Conservation (phyloP, 495 filamentous ascomycete genomes). For the Xylaria venustula region DNA sequence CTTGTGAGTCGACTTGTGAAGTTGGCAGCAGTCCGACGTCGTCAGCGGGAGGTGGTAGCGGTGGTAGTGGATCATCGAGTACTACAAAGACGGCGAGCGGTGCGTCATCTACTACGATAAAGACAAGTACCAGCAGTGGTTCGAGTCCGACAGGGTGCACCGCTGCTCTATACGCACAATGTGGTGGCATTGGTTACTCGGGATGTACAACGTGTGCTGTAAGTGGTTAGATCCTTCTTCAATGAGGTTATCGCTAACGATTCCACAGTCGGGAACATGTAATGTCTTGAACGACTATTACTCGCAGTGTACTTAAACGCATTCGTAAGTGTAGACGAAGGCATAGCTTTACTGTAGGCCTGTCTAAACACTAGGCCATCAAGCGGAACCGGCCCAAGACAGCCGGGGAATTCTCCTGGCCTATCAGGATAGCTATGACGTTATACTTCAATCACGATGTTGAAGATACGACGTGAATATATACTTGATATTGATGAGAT, state of each 20-base stretch:
- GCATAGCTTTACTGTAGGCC: too few relatives aligned
- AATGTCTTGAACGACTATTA: constrained; percentile 32
- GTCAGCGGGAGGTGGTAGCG: constrained; percentile 14
- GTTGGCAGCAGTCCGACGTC: constrained; percentile 30
- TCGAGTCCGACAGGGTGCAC: constrained; percentile 29
- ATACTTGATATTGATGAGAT: not conserved
- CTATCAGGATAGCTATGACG: too few relatives aligned
- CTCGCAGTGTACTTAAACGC: constrained; percentile 35
- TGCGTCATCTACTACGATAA: too few relatives aligned
- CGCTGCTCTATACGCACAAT: constrained; percentile 41
- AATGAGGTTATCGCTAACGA: too few relatives aligned
- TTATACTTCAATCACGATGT: too few relatives aligned
- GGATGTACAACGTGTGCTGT: constrained; percentile 44
- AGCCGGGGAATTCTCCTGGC: too few relatives aligned
- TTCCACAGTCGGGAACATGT: constrained; percentile 23
- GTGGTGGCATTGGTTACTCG: constrained; percentile 44
- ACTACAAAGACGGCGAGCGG: constrained; percentile 21
- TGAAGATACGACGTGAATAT: too few relatives aligned
- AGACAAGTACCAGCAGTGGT: constrained; percentile 22
- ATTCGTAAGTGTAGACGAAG: not conserved
- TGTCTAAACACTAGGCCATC: too few relatives aligned
- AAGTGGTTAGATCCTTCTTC: constrained; percentile 22
- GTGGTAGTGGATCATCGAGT: constrained; percentile 6
- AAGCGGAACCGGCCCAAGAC: too few relatives aligned
- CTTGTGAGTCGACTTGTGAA: constrained; percentile 41